Percentiles rank a stretch among this genome's conserved stretches.
These are phyloP conservation scores for Aspergillus glaucus DNA, from an alignment of 2,329 filamentous ascomycete genomes.

Conservation along the genomic window DNA sequence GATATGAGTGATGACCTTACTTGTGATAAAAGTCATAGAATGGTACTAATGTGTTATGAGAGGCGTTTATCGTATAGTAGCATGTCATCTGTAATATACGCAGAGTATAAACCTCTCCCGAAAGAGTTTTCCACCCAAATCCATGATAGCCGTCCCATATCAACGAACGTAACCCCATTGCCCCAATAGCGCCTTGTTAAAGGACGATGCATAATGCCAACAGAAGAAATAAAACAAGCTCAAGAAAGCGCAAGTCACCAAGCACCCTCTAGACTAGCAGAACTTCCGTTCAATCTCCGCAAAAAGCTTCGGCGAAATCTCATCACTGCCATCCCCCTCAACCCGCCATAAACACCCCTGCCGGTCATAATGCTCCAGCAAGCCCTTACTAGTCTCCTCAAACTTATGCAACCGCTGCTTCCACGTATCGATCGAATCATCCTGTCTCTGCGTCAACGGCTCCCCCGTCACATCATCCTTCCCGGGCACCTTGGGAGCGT, in stretches of 20 bases:
- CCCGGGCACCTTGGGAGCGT: constrained; percentile 72
- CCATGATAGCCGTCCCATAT: neutral
- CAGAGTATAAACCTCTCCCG: neutral
- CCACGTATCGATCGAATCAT: constrained; percentile 86
- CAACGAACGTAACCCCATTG: neutral
- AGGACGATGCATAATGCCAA: constrained; percentile 6
- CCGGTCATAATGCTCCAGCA: constrained; percentile 82
- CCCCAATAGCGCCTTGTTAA: constrained; percentile 3
- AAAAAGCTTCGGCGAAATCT: constrained; percentile 88
- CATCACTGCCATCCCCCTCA: constrained; percentile 81
- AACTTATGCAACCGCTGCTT: constrained; percentile 74
- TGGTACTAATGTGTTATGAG: neutral
- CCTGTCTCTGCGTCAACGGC: constrained; percentile 68
- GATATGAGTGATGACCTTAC: neutral
- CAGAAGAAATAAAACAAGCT: constrained; percentile 2
- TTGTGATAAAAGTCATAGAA: neutral
- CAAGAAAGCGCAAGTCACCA: neutral
- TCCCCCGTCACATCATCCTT: constrained; percentile 90
- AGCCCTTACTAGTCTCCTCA: constrained; percentile 73
- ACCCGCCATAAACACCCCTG: constrained; percentile 83
- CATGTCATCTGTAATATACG: neutral
- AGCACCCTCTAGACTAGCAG: constrained; percentile 22
- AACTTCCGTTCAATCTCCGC: constrained; percentile 77
- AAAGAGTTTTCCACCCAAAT: too few species aligned
- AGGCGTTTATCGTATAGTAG: neutral